These are phyloP conservation scores for Acanthamoeba castellanii DNA, from an alignment of 208 protist species.

Conservation along the genomic window DNA sequence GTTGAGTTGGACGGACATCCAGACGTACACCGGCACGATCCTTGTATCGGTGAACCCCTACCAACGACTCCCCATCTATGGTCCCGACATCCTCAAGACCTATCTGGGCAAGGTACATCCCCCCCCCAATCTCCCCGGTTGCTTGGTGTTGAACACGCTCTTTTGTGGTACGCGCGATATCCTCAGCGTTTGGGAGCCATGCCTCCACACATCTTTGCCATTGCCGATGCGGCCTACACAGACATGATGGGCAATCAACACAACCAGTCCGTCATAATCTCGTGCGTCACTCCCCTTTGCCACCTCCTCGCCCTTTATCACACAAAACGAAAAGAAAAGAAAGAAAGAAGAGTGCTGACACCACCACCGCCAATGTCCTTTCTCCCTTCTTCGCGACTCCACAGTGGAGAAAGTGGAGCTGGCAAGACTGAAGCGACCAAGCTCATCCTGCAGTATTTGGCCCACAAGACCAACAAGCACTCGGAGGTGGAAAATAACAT, in stretches of 20 bases:
- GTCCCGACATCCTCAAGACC: conserved; percentile 20
- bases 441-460: conserved; percentile 90
- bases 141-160: neutral
- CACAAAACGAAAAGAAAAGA: conserved; percentile 21
- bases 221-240: conserved; percentile 80
- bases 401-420: conserved; percentile 92
- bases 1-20: neutral
- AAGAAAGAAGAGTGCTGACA: conserved; percentile 2
- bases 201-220: conserved; percentile 83
- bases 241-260: conserved; percentile 28
- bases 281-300: conserved; percentile 28
- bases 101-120: conserved; percentile 39
- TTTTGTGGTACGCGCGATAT: neutral
- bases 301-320: neutral
- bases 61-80: conserved; percentile 63
- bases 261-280: conserved; percentile 80
- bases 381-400: conserved; percentile 33
- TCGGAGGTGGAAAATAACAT: conserved; percentile 83
- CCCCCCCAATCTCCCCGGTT: neutral
- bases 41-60: conserved; percentile 88
- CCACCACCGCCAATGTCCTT: conserved; percentile 79
- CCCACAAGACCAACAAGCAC: conserved; percentile 70
- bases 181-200: conserved; percentile 42
- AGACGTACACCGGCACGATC: conserved; percentile 86
- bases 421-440: conserved; percentile 91